Conservation (phyloP, 768 basidiomycete species). For the Collybia nuda region DNA sequence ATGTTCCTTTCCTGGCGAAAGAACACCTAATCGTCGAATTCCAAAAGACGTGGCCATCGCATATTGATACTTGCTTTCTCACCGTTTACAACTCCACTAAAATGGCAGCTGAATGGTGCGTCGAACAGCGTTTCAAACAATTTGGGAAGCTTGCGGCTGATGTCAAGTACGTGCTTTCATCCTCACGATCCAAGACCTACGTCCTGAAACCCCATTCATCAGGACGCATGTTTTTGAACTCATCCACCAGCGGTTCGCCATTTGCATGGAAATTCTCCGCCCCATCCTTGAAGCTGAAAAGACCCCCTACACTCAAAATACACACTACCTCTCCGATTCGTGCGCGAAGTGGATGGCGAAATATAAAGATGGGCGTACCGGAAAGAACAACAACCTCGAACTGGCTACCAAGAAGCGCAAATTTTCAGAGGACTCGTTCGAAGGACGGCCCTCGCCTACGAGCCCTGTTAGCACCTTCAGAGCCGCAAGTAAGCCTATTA, state of each 20-base stretch:
- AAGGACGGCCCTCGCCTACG: not conserved
- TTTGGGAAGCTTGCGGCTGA: slow-evolving; percentile 32
- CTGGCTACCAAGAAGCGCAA: slow-evolving; percentile 6
- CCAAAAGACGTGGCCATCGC: slow-evolving; percentile 28
- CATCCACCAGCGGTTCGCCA: slow-evolving; percentile 15
- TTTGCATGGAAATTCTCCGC: slow-evolving; percentile 21
- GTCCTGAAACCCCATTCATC: not conserved
- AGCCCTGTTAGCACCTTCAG: not conserved
- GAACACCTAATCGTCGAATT: slow-evolving; percentile 28
- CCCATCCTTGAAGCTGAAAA: slow-evolving; percentile 32
- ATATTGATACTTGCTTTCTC: slow-evolving; percentile 21
- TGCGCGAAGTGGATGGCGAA: slow-evolving; percentile 34
- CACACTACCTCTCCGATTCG: slow-evolving; percentile 31
- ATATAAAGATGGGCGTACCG: slow-evolving; percentile 33
- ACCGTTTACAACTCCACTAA: slow-evolving; percentile 25
- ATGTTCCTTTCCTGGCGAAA: slow-evolving; percentile 37
- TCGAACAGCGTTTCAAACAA: slow-evolving; percentile 36
- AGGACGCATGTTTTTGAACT: slow-evolving; percentile 21
- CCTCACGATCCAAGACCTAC: not conserved
- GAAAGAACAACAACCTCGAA: not conserved
- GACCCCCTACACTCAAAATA: slow-evolving; percentile 42
- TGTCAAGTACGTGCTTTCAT: slow-evolving; percentile 29
- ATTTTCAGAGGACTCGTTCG: not conserved
- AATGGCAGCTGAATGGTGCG: slow-evolving; percentile 24
- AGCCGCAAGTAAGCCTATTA: not conserved